Evolutionary conservation across 805 yeast genomes (phyloP).

Genomic region (Maudiozyma saulgeensis): DNA sequence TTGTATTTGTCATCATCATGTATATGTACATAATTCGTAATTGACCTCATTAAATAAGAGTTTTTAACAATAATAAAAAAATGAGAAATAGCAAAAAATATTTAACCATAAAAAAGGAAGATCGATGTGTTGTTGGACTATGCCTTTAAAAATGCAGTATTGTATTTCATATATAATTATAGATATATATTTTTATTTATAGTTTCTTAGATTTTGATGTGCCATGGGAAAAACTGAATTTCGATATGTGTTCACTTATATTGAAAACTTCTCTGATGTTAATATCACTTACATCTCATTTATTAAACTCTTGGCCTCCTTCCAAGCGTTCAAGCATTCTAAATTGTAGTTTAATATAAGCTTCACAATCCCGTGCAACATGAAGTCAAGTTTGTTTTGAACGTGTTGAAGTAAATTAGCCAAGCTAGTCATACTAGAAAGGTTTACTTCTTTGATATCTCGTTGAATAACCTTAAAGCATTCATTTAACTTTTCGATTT

Average conservation of each 20-base stretch:
- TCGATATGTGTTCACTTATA: not conserved
- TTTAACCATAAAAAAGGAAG: not conserved
- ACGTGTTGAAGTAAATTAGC: constrained; percentile 20
- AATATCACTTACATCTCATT: constrained; percentile 4
- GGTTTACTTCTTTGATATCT: constrained; percentile 32
- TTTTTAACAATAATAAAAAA: not conserved
- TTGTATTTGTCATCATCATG: not conserved
- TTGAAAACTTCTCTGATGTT: not conserved
- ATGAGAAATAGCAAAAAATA: not conserved
- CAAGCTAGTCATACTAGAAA: constrained; percentile 27
- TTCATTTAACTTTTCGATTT: constrained; percentile 32
- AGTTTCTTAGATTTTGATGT: not conserved
- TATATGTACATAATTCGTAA: constrained; percentile 1
- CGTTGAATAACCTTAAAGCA: constrained; percentile 30
- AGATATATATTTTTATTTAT: not conserved
- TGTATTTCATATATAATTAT: not conserved
- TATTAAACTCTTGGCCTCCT: constrained; percentile 26
- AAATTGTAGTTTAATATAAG: constrained; percentile 30
- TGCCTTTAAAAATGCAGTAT: not conserved
- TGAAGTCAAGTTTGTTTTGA: constrained; percentile 21
- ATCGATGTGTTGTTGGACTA: not conserved
- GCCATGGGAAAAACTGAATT: not conserved
- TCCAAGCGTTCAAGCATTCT: constrained; percentile 34
- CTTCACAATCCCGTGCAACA: constrained; percentile 27
- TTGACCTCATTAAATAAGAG: not conserved